These are phyloP conservation scores for Basidioascus undulatus DNA, from an alignment of 768 basidiomycete species.

Conservation along the genomic window DNA sequence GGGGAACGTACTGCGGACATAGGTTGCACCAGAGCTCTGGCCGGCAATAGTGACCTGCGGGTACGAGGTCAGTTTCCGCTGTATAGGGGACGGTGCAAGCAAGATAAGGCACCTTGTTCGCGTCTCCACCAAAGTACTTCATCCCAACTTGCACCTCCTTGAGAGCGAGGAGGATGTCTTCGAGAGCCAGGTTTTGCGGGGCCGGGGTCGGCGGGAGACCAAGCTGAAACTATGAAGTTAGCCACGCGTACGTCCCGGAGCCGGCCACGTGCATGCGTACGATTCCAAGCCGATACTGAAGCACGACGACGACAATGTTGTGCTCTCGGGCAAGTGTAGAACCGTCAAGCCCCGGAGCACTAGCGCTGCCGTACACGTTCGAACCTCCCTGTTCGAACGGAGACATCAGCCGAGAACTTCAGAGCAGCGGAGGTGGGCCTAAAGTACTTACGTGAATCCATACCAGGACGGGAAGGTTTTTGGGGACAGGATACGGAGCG, in stretches of 20 bases:
- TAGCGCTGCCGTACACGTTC: conserved; percentile 44
- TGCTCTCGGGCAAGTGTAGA: conserved; percentile 46
- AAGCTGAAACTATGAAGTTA: conserved; percentile 24
- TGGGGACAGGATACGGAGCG: conserved; percentile 28
- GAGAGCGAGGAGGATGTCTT: conserved; percentile 39
- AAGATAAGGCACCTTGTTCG: no score
- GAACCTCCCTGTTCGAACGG: conserved; percentile 64
- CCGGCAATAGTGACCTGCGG: conserved; percentile 48
- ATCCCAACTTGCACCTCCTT: conserved; percentile 34
- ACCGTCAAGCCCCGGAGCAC: conserved; percentile 46
- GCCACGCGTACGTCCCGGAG: neutral
- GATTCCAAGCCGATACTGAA: conserved; percentile 56
- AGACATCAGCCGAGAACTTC: neutral
- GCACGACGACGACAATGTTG: conserved; percentile 46
- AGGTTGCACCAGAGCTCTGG: conserved; percentile 53
- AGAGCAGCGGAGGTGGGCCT: neutral
- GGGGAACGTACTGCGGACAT: conserved; percentile 29
- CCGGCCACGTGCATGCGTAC: conserved; percentile 21
- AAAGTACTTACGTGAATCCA: conserved; percentile 21
- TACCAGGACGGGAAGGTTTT: conserved; percentile 27
- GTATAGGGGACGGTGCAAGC: no score
- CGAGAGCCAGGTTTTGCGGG: conserved; percentile 35
- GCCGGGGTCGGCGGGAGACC: conserved; percentile 40
- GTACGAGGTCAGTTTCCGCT: no score
- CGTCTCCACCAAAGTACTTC: conserved; percentile 39